phyloP scores from a whole-genome alignment of 1,284 basidiomycete species.

The Mycosarcoma mackinlayi region DNA sequence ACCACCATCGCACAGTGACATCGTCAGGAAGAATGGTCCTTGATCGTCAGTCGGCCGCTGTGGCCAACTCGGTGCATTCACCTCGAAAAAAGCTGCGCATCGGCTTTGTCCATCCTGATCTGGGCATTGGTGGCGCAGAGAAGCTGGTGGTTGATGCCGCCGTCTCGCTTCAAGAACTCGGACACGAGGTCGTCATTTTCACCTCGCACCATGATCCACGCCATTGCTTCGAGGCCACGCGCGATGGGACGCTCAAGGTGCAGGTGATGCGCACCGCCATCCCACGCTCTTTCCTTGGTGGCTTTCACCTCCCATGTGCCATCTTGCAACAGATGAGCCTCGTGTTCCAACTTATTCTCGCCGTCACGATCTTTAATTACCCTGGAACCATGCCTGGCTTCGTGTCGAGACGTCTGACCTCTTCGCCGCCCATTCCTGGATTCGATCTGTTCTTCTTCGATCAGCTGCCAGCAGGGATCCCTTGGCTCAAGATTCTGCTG shows the following conservation, averaged over 20 bases:
- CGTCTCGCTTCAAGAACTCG: constrained; percentile 82
- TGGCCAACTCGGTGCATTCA: constrained; percentile 47
- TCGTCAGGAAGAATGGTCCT: constrained; percentile 11
- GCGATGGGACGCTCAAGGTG: constrained; percentile 79
- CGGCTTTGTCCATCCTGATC: constrained; percentile 92
- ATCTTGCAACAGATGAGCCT: constrained; percentile 89
- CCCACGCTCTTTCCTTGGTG: constrained; percentile 80
- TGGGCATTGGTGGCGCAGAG: constrained; percentile 97
- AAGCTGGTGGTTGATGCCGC: constrained; percentile 96
- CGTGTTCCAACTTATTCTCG: constrained; percentile 58
- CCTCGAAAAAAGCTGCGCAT: constrained; percentile 70
- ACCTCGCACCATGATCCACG: constrained; percentile 89
- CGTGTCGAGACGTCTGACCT: constrained; percentile 44
- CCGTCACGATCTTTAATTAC: constrained; percentile 56
- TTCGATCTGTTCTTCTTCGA: constrained; percentile 91
- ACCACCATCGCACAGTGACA: neutral
- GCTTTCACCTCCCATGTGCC: constrained; percentile 87
- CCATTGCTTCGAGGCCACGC: constrained; percentile 64
- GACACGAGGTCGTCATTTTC: constrained; percentile 90
- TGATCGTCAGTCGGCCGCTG: constrained; percentile 44
- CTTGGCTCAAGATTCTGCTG: constrained; percentile 78
- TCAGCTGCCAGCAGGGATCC: constrained; percentile 90
- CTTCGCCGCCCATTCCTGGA: constrained; percentile 65
- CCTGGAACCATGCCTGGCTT: constrained; percentile 67
- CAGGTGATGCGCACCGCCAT: constrained; percentile 79